A percentile compares a stretch with the other conserved stretches of the same genome.
Conservation (phyloP, 768 basidiomycete genomes). For the Mycena indigotica region DNA sequence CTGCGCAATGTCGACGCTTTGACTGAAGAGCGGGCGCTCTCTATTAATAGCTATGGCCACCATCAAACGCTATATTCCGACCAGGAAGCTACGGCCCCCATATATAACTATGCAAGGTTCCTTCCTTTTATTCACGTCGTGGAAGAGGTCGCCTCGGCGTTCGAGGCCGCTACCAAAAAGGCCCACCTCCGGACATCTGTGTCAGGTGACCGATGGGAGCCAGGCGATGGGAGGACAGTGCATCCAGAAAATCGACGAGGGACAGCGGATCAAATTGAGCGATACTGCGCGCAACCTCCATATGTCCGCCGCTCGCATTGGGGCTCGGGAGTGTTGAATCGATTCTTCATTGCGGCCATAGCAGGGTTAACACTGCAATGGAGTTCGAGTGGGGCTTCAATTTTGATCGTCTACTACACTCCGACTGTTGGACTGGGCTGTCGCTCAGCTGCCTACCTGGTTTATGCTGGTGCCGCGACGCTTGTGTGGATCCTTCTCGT, state of each 20-base stretch:
- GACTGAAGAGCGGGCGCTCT: conserved; percentile 4
- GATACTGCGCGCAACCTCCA: conserved; percentile 24
- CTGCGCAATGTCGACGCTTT: background rate
- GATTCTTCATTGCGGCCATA: conserved; percentile 33
- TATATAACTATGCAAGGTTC: conserved; percentile 26
- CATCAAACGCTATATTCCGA: conserved; percentile 17
- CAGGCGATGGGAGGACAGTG: conserved; percentile 5
- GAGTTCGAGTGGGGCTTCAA: conserved; percentile 32
- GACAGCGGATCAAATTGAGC: conserved; percentile 17
- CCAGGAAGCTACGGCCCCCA: conserved; percentile 23
- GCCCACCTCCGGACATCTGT: conserved; percentile 13
- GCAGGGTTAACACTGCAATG: conserved; percentile 35
- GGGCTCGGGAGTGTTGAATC: conserved; percentile 26
- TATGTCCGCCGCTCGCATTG: conserved; percentile 11
- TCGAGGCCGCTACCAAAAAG: conserved; percentile 17
- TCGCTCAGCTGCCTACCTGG: conserved; percentile 33
- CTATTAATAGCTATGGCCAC: conserved; percentile 3
- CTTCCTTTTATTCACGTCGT: conserved; percentile 21
- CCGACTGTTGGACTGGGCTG: conserved; percentile 38
- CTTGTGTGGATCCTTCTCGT: conserved; percentile 33
- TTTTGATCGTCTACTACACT: conserved; percentile 31
- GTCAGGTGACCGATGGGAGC: conserved; percentile 6
- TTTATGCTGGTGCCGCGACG: conserved; percentile 33
- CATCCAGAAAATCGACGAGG: conserved; percentile 24
- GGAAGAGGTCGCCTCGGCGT: conserved; percentile 17